Base-by-base conservation (phyloP, 306 rosid species). In the Datisca glomerata region DNA sequence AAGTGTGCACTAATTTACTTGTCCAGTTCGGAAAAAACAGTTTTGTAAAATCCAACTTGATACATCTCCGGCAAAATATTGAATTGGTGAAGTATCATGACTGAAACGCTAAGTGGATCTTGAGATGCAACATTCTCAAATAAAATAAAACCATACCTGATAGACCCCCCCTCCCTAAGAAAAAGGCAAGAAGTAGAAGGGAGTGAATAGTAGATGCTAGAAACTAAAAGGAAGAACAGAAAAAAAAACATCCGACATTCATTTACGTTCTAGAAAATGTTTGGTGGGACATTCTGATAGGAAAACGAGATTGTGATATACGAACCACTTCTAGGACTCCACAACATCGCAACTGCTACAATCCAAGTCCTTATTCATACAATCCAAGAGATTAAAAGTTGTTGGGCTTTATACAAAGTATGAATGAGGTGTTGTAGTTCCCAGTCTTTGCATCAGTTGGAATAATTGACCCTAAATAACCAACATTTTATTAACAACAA, bases 311-410 rank as follows among this genome's bases (percentile, higher is more conserved):
- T 57, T 91, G 73, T 45, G 98, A 91, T 70, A 91, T 91, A 19
- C 98, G 79, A 48, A 91, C 98, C 47, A 91, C 98, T 72, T 91
- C 98, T 55, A 91, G 71, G 51, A 91, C 98, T 45, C 98, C 98
- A 51, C 98, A 91, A 64, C 98, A 91, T 73, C 84, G 77, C 59
- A 91, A 64, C 66, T 91, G 98, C 74, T 80, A 96, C 40, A 91
- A 71, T 40, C 84, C 98, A 49, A 91, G 98, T 24, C 75, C 79
- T 75, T 91, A 96, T 74, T 84, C 98, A 37, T 84, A 91, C 53
- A 61, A 57, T 53, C 95, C 85, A 15, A 96, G 94, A 60, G 93
- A 91, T 61, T 91, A 93, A 63, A 69, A 66, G 68, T 84, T 84
- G 65, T 91, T 91, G 64, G 98, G 98, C 78, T 91, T 91, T 57